Evolutionary conservation across 2,329 filamentous ascomycete species (phyloP).

Genomic region (Phialophora expanda): DNA sequence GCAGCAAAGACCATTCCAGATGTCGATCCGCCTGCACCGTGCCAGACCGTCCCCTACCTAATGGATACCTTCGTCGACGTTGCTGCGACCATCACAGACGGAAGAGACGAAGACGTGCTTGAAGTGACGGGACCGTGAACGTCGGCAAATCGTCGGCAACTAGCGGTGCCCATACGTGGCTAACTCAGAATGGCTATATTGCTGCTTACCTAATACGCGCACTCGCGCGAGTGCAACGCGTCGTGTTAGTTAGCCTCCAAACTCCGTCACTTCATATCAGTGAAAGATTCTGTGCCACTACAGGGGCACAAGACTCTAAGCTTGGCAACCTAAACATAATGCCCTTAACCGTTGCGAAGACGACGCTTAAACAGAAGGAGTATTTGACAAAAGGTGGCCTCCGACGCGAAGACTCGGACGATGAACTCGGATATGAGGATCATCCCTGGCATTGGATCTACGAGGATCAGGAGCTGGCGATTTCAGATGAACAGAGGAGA

Average conservation of each 20-base stretch:
- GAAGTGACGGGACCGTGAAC: not conserved
- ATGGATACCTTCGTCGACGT: not conserved
- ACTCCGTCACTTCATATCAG: not conserved
- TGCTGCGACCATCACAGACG: not conserved
- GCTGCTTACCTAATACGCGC: conserved; percentile 15
- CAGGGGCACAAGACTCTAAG: not conserved
- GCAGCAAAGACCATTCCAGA: not conserved
- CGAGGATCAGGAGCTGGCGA: conserved; percentile 44
- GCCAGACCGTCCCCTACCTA: not conserved
- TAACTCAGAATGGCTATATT: not conserved
- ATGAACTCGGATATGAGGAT: conserved; percentile 78
- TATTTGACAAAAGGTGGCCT: conserved; percentile 67
- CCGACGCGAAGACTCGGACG: conserved; percentile 79
- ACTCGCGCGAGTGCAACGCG: not conserved
- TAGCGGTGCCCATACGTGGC: not conserved
- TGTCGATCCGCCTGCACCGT: not conserved
- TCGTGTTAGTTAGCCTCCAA: not conserved
- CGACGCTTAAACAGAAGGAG: conserved; percentile 43
- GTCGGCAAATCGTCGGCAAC: not conserved
- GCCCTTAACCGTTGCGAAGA: conserved; percentile 4
- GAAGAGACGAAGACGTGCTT: not conserved
- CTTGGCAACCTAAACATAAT: not conserved
- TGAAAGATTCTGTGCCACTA: not conserved
- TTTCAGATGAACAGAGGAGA: conserved; percentile 29
- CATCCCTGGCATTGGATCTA: conserved; percentile 83